Conservation (phyloP, 2,329 filamentous ascomycete genomes). For the Annulohypoxylon truncatum region DNA sequence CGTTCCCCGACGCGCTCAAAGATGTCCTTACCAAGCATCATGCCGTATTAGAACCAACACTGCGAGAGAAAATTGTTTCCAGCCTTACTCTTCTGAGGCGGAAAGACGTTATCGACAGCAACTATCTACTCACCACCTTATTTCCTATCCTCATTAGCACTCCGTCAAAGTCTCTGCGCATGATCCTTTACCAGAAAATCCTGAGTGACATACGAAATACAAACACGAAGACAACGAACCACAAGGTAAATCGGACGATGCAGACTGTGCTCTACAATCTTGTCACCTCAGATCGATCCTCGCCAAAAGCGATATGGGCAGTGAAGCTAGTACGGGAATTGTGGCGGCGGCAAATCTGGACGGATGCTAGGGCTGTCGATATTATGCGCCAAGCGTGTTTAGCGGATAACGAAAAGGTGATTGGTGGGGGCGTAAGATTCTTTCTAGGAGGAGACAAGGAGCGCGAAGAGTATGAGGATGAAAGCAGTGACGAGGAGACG, state of each 20-base stretch:
- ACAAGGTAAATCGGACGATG: slow-evolving; percentile 91
- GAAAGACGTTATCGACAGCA: slow-evolving; percentile 92
- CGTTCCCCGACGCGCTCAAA: slow-evolving; percentile 84
- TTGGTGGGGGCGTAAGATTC: slow-evolving; percentile 87
- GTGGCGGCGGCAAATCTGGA: slow-evolving; percentile 97
- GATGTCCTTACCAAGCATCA: slow-evolving; percentile 85
- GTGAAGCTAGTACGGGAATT: slow-evolving; percentile 95
- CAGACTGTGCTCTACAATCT: slow-evolving; percentile 95
- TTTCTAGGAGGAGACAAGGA: slow-evolving; percentile 97
- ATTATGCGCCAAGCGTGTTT: slow-evolving; percentile 96
- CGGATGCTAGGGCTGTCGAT: slow-evolving; percentile 92
- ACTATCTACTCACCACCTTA: slow-evolving; percentile 85
- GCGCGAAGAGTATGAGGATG: slow-evolving; percentile 90
- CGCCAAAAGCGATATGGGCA: slow-evolving; percentile 91
- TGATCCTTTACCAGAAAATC: slow-evolving; percentile 85
- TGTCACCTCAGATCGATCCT: slow-evolving; percentile 84
- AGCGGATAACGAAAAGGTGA: slow-evolving; percentile 92
- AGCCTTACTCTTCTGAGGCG: slow-evolving; percentile 87
- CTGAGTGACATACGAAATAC: slow-evolving; percentile 88
- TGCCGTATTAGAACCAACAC: slow-evolving; percentile 80
- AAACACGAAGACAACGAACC: slow-evolving; percentile 89
- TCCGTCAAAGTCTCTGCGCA: slow-evolving; percentile 87
- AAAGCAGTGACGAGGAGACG: slow-evolving; percentile 84
- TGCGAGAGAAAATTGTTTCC: slow-evolving; percentile 94
- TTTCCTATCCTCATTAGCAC: slow-evolving; percentile 95